phyloP scores from a whole-genome alignment of 73 alveolate genomes.

The Urostyla sp. region DNA sequence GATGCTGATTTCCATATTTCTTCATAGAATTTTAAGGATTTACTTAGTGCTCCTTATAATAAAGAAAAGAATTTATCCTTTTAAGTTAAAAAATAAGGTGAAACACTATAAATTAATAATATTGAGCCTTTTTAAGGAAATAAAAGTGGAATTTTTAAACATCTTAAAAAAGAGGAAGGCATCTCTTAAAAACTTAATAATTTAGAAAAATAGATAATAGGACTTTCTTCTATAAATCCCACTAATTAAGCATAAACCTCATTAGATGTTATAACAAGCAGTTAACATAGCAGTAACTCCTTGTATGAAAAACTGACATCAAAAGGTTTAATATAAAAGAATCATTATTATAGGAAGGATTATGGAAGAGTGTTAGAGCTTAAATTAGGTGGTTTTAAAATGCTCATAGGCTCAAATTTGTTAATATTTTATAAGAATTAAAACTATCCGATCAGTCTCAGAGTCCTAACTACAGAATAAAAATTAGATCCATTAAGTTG shows the following conservation, averaged over 20 bases:
- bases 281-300: slow-evolving; percentile 17
- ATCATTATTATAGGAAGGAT: slow-evolving; percentile 55
- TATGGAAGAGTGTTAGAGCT: slow-evolving; percentile 55
- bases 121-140: slow-evolving; percentile 44
- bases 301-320: slow-evolving; percentile 31
- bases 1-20: slow-evolving; percentile 53
- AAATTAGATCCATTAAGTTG: slow-evolving; percentile 49
- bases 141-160: slow-evolving; percentile 24
- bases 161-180: background rate
- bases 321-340: slow-evolving; percentile 41
- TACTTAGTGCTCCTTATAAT: slow-evolving; percentile 44
- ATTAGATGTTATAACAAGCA: background rate
- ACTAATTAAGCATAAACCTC: background rate
- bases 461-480: slow-evolving; percentile 18
- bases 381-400: slow-evolving; percentile 31
- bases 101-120: slow-evolving; percentile 27
- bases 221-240: background rate
- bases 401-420: slow-evolving; percentile 55
- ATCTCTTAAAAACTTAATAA: background rate
- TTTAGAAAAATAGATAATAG: background rate
- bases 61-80: slow-evolving; percentile 41
- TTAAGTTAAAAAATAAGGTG: slow-evolving; percentile 39
- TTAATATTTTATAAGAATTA: slow-evolving; percentile 37
- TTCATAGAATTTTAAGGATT: slow-evolving; percentile 28
- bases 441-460: slow-evolving; percentile 49